Conservation (phyloP, 2,329 filamentous ascomycete genomes). For the Gnomoniopsis sp. region DNA sequence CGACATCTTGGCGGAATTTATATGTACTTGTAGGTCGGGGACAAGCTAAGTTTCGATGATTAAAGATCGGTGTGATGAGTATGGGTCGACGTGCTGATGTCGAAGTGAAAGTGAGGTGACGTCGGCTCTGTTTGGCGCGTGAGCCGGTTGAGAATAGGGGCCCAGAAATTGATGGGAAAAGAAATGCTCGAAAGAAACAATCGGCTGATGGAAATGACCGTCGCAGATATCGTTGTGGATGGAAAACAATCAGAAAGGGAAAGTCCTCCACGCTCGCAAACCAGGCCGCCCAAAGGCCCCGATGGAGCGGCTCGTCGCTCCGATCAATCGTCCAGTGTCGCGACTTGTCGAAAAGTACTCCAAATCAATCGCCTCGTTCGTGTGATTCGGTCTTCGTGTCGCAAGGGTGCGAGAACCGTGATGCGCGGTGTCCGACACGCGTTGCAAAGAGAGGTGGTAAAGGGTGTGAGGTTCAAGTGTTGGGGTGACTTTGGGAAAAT, state of each 20-base stretch:
- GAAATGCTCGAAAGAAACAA: slow-evolving; percentile 2
- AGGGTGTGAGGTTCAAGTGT: slow-evolving; percentile 30
- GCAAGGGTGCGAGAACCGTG: slow-evolving; percentile 28
- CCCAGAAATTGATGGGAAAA: slow-evolving; percentile 7
- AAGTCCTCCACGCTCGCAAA: slow-evolving; percentile 22
- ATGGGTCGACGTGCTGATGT: slow-evolving; percentile 7
- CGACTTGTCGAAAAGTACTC: slow-evolving; percentile 35
- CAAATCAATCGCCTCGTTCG: slow-evolving; percentile 33
- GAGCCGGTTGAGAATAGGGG: not conserved
- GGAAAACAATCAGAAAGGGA: slow-evolving; percentile 5
- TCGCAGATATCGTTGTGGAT: slow-evolving; percentile 13
- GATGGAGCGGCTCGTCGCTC: slow-evolving; percentile 30
- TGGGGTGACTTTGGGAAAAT: slow-evolving; percentile 21
- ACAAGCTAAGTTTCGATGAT: slow-evolving; percentile 11
- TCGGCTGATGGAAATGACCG: slow-evolving; percentile 4
- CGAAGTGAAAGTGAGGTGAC: slow-evolving; percentile 2
- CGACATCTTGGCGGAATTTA: slow-evolving; percentile 66
- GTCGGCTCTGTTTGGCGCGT: not conserved
- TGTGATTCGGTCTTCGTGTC: slow-evolving; percentile 32
- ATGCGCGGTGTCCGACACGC: slow-evolving; percentile 51
- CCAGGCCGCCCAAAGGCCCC: slow-evolving; percentile 36
- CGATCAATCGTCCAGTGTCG: slow-evolving; percentile 39
- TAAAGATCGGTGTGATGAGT: slow-evolving; percentile 5
- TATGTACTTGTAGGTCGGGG: slow-evolving; percentile 22
- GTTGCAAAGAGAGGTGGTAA: slow-evolving; percentile 36